These are phyloP conservation scores for Allodekkera sacchari DNA, from an alignment of 805 yeast species.

Conservation along the genomic window DNA sequence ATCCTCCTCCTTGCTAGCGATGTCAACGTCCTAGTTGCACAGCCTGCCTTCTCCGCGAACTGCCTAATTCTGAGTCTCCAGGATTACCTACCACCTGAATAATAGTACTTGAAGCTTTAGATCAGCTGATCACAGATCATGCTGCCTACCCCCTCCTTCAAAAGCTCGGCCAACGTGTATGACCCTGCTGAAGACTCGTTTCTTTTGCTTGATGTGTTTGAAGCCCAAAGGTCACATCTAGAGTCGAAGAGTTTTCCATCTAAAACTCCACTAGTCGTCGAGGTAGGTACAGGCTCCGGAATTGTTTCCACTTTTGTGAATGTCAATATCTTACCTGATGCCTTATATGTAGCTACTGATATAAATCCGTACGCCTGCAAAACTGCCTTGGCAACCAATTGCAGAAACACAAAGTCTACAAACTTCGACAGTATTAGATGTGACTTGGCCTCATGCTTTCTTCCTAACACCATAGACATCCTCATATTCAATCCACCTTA, in stretches of 20 bases:
- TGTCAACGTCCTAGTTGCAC: no score
- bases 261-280: conserved; percentile 52
- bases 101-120: no score
- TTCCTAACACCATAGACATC: conserved; percentile 47
- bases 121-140: conserved; percentile 29
- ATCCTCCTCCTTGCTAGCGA: no score
- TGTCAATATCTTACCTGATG: conserved; percentile 43
- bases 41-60: no score
- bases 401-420: conserved; percentile 12
- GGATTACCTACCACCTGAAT: no score
- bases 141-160: conserved; percentile 74
- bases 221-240: conserved; percentile 39
- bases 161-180: conserved; percentile 68
- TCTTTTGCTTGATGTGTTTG: conserved; percentile 73
- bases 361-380: conserved; percentile 70
- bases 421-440: conserved; percentile 46
- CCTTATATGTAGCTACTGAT: conserved; percentile 64
- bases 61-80: no score
- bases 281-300: conserved; percentile 92
- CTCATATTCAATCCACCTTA: conserved; percentile 93
- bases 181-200: conserved; percentile 95
- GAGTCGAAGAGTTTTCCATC: conserved; percentile 15
- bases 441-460: conserved; percentile 45
- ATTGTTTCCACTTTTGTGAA: conserved; percentile 73
- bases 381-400: conserved; percentile 36